Evolutionary conservation across 495 filamentous ascomycete genomes (phyloP), one percentile per base, ranked within the genome.

Genomic region (Aspergillus indologenus): DNA sequence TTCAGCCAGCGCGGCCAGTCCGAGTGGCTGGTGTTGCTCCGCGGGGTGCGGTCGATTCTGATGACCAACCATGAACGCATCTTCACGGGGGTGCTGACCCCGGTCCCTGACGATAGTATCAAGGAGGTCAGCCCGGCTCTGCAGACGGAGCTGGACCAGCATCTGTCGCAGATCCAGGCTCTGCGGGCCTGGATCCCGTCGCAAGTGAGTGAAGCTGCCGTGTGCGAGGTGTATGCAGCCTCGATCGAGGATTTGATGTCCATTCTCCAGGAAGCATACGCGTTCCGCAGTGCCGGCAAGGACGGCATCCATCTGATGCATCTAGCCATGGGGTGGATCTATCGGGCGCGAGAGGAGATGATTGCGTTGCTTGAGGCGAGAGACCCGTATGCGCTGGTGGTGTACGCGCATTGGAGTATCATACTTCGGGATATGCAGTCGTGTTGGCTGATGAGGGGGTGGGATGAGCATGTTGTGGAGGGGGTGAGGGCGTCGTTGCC

Each of bases 1-100:
- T 79, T 79, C 66, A 72, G 71, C 52, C 61, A 68, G 5, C 58
- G 48, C 2, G 75, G 76, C 0, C 63, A 68, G 18, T 64, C 73
- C 0, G 76, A 81, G 56, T 81, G 77, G 78, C 65, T 71, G 5
- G 68, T 75, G 12, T 68, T 80, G 18, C 69, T 81, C 61, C 66
- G 69, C 7, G 78, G 78, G 0, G 78, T 81, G 46, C 69, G 69
- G 6, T 62, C 65, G 0, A 74, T 80, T 9, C 31, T 80, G 1
- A 23, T 29, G 9, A 54, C 61, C 6, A 51, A 65, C 1, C 68
- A 54, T 14, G 43, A 34, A 0, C 59, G 68, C 40, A 64, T 77
- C 5, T 77, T 75, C 26, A 68, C 53, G 2, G 73, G 73, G 3
- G 54, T 71, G 17, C 55, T 77, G 6, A 43, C 54, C 0, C 66